Base-by-base conservation (phyloP, 345 rosid species). In the Linum usitatissimum region DNA sequence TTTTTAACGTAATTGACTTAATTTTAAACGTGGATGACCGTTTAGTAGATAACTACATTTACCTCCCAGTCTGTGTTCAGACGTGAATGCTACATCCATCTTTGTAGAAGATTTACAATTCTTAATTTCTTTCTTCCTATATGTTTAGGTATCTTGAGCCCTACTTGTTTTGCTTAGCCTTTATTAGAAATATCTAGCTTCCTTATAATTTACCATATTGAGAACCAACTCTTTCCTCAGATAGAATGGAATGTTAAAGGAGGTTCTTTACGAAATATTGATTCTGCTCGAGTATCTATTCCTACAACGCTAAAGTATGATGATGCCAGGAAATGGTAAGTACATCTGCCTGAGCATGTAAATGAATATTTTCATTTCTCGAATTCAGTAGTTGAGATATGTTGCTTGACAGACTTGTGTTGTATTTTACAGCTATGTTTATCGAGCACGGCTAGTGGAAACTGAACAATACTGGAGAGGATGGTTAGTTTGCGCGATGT, bases 381-480 rank as follows among this genome's bases (percentile, higher is more conserved):
- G 38, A 1, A 1, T 34, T 34, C 3, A 34, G 38, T 34, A 34
- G 14, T 19, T 55, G 59, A 10, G 14, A 9, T 10, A 45, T 12
- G 51, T 45, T 63, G 53, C 64, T 62, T 12, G 56, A 30, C 53
- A 23, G 40, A 4, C 18, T 77, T 63, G 49, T 73, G 71, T 55
- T 68, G 59, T 70, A 51, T 77, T 55, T 56, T 76, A 75, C 77
- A 93, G 99, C 77, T 93, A 81, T 61, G 81, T 84, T 57, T 76
- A 87, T 67, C 82, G 96, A 61, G 71, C 99, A 55, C 78, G 66
- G 40, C 66, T 93, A 49, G 88, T 74, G 72, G 86, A 84, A 80
- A 90, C 97, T 60, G 99, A 93, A 66, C 83, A 93, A 76, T 87
- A 90, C 71, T 93, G 99, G 99, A 90, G 78, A 82, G 88, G 87